These are phyloP conservation scores for Kurtzmaniella cleridarum DNA, from an alignment of 805 yeast genomes.

Conservation along the genomic window DNA sequence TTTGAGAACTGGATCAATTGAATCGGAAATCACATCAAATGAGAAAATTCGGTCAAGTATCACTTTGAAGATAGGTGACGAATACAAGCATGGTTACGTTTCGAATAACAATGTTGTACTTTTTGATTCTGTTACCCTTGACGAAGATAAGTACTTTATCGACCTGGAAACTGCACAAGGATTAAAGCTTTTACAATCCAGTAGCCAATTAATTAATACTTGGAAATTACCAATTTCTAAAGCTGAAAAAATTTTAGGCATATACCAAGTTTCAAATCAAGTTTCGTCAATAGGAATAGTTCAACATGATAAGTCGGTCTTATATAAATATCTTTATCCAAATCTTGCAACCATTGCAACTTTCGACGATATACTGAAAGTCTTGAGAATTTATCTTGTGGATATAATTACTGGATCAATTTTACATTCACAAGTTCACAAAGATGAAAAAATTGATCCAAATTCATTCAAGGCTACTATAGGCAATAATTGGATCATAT, in stretches of 20 bases:
- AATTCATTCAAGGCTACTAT: slow-evolving; percentile 46
- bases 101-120: background rate
- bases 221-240: slow-evolving; percentile 23
- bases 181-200: slow-evolving; percentile 19
- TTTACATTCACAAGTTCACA: slow-evolving; percentile 39
- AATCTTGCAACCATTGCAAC: slow-evolving; percentile 51
- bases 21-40: slow-evolving; percentile 3
- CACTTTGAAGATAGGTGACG: slow-evolving; percentile 1
- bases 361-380: slow-evolving; percentile 11
- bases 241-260: slow-evolving; percentile 13
- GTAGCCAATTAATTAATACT: slow-evolving; percentile 13
- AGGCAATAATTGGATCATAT: slow-evolving; percentile 83
- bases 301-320: slow-evolving; percentile 62
- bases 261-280: slow-evolving; percentile 16
- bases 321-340: slow-evolving; percentile 82
- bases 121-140: background rate
- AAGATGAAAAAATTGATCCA: slow-evolving; percentile 34
- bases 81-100: background rate
- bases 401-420: slow-evolving; percentile 69
- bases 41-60: slow-evolving; percentile 6
- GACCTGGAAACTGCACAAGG: slow-evolving; percentile 6
- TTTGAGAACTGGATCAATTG: slow-evolving; percentile 14
- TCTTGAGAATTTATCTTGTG: slow-evolving; percentile 47
- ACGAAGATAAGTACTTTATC: slow-evolving; percentile 10
- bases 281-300: slow-evolving; percentile 59